A percentile compares a stretch with the other conserved stretches of the same genome.
These are phyloP conservation scores for Penicillium egyptiacum DNA, from an alignment of 495 filamentous ascomycete genomes.

Conservation along the genomic window DNA sequence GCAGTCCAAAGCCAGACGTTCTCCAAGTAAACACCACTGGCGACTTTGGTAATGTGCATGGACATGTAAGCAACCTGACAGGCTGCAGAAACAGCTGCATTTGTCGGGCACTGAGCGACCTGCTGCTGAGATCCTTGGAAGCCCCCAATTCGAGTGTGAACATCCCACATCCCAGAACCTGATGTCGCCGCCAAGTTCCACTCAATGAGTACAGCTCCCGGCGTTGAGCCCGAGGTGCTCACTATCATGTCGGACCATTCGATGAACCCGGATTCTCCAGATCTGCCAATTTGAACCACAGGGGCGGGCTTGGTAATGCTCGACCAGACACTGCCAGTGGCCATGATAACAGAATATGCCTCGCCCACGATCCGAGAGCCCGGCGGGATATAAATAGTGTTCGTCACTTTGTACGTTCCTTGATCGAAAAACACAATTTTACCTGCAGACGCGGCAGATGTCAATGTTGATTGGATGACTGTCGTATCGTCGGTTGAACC, in stretches of 20 bases:
- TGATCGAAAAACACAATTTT: conserved; percentile 53
- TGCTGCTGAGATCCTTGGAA: conserved; percentile 54
- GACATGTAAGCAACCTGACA: conserved; percentile 68
- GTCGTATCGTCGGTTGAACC: conserved; percentile 66
- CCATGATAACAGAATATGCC: conserved; percentile 63
- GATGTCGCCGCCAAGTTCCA: conserved; percentile 61
- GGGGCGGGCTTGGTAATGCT: conserved; percentile 62
- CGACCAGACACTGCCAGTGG: conserved; percentile 59
- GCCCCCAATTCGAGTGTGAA: conserved; percentile 57
- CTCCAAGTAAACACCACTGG: conserved; percentile 57
- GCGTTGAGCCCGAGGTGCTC: conserved; percentile 55
- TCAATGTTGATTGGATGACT: conserved; percentile 49
- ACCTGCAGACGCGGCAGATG: conserved; percentile 34
- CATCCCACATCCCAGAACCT: conserved; percentile 59
- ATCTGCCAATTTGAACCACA: conserved; percentile 62
- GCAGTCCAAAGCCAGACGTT: conserved; percentile 71
- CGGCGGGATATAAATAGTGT: conserved; percentile 46
- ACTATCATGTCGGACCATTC: conserved; percentile 63
- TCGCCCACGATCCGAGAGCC: conserved; percentile 51
- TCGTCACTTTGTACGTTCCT: conserved; percentile 49
- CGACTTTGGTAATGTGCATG: conserved; percentile 61
- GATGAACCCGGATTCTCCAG: conserved; percentile 51
- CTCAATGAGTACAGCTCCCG: conserved; percentile 72
- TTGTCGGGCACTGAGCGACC: conserved; percentile 51
- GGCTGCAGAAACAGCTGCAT: conserved; percentile 31